Percentiles rank a stretch among this genome's conserved stretches.
These are phyloP conservation scores for Gossypium anomalum DNA, from an alignment of 345 rosid genomes.

Conservation along the genomic window DNA sequence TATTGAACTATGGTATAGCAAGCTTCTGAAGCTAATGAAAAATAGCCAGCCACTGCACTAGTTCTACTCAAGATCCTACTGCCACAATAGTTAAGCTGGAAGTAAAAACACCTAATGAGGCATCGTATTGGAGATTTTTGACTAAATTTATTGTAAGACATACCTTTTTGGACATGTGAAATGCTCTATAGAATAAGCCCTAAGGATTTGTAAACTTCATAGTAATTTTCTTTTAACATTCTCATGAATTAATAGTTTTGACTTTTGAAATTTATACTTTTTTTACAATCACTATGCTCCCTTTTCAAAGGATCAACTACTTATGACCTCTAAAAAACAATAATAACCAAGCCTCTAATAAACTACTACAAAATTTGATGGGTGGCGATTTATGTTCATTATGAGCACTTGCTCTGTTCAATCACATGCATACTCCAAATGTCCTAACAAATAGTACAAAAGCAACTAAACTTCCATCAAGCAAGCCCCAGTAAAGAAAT, in stretches of 20 bases:
- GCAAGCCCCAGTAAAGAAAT: neutral
- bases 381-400: neutral
- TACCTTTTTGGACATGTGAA: neutral
- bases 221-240: constrained; percentile 6
- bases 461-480: constrained; percentile 1
- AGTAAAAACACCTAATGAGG: neutral
- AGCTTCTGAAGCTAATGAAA: constrained; percentile 9
- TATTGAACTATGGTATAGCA: neutral
- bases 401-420: neutral
- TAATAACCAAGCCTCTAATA: neutral
- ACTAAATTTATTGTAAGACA: neutral
- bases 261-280: neutral
- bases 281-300: neutral
- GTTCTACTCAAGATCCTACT: neutral
- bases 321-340: neutral
- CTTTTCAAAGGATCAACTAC: constrained; percentile 3
- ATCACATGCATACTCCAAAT: neutral
- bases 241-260: neutral
- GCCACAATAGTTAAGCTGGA: neutral
- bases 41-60: neutral
- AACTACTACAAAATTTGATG: neutral
- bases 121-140: neutral
- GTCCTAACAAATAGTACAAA: neutral
- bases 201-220: constrained; percentile 23
- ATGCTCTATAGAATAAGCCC: neutral